A percentile compares a stretch with the other conserved stretches of the same genome.
These are phyloP conservation scores for Monascus ruber DNA, from an alignment of 2,329 filamentous ascomycete species.

Conservation along the genomic window DNA sequence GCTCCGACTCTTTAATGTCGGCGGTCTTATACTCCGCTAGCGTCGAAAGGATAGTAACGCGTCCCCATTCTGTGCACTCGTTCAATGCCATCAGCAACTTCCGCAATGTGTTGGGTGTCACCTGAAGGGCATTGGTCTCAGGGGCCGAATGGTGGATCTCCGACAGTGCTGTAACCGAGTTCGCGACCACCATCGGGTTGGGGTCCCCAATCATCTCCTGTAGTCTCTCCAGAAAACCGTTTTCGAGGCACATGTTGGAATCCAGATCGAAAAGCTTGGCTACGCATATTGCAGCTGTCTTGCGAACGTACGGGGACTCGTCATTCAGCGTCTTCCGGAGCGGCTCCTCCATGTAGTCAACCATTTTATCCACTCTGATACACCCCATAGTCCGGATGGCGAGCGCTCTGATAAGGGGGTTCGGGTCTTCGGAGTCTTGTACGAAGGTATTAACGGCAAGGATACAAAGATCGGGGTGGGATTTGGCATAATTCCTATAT, in stretches of 20 bases:
- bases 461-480: conserved; percentile 95
- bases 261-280: conserved; percentile 97
- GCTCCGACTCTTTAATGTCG: conserved; percentile 94
- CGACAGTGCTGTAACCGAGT: conserved; percentile 84
- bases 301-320: conserved; percentile 95
- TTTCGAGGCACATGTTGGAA: conserved; percentile 83
- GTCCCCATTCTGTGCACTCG: conserved; percentile 96
- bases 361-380: conserved; percentile 97
- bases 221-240: conserved; percentile 84
- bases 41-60: conserved; percentile 84
- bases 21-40: conserved; percentile 74
- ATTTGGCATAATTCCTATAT: conserved; percentile 94
- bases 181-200: conserved; percentile 98
- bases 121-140: conserved; percentile 74
- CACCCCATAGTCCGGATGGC: conserved; percentile 98
- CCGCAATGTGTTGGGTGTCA: conserved; percentile 75
- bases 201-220: conserved; percentile 96
- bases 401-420: conserved; percentile 85
- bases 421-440: conserved; percentile 97
- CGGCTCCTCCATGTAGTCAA: conserved; percentile 99
- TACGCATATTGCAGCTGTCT: conserved; percentile 95
- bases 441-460: conserved; percentile 98
- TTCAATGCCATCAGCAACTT: conserved; percentile 94
- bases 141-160: conserved; percentile 87
- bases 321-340: conserved; percentile 90